Conservation (phyloP, 345 rosid species). For the Raphanus raphanistrum region DNA sequence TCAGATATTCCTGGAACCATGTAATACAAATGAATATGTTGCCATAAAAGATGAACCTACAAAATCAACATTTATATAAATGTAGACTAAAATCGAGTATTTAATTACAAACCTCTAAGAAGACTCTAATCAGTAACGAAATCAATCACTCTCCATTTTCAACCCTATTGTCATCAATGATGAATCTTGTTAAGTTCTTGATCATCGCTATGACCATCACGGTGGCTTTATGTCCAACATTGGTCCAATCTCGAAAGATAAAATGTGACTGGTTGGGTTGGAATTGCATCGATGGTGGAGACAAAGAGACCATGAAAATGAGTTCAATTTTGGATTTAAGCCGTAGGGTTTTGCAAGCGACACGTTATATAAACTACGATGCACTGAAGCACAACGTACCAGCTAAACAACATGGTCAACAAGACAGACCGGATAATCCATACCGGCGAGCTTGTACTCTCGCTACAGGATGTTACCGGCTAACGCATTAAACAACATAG, state of each 20-base stretch:
- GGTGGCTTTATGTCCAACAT: background rate
- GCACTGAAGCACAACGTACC: constrained; percentile 32
- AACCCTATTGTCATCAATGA: background rate
- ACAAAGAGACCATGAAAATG: background rate
- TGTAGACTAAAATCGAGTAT: background rate
- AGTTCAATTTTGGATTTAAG: background rate
- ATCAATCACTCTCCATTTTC: background rate
- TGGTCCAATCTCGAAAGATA: constrained; percentile 1
- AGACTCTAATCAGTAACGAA: background rate
- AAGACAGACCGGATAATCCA: constrained; percentile 31
- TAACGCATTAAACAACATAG: constrained; percentile 10
- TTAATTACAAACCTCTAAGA: background rate
- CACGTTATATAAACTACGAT: constrained; percentile 41
- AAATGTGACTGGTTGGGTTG: background rate
- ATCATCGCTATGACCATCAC: background rate
- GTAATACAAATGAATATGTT: background rate
- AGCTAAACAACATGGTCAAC: constrained; percentile 30
- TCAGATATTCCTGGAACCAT: background rate
- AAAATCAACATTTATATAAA: background rate
- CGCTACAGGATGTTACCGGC: constrained; percentile 37
- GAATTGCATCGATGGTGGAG: background rate
- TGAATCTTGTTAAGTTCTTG: background rate
- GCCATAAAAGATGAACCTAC: background rate
- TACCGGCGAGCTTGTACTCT: constrained; percentile 43
- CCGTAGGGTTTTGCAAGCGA: constrained; percentile 7